Percentiles rank a stretch among this genome's conserved stretches.
Conservation (phyloP, 2,329 filamentous ascomycete genomes). For the Colletotrichum gloeosporioides region DNA sequence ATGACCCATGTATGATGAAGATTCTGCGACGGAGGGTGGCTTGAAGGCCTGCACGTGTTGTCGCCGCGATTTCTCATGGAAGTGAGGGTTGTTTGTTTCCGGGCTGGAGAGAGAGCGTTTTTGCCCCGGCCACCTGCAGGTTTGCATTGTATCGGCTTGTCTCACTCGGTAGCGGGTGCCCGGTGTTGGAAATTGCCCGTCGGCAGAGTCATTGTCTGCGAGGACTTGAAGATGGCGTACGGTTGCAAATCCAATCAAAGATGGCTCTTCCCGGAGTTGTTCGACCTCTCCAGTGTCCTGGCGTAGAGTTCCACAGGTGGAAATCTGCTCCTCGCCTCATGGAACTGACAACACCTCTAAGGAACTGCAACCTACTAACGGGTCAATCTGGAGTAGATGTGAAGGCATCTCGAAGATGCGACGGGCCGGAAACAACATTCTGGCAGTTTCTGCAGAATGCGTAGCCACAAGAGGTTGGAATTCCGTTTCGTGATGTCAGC, state of each 20-base stretch:
- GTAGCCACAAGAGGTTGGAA: not conserved
- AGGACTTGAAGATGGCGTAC: not conserved
- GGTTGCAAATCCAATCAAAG: not conserved
- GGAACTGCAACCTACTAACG: not conserved
- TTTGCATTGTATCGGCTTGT: not conserved
- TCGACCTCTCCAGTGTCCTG: not conserved
- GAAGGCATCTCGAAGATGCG: not conserved
- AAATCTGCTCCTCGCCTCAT: not conserved
- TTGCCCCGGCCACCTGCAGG: not conserved
- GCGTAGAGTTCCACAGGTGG: not conserved
- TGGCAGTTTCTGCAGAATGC: not conserved
- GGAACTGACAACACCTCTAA: not conserved
- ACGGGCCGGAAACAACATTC: not conserved
- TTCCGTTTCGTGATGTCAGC: slow-evolving; percentile 5
- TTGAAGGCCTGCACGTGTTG: not conserved
- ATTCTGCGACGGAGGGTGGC: not conserved
- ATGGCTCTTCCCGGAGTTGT: not conserved
- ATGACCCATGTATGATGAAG: not conserved
- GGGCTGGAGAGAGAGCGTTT: not conserved
- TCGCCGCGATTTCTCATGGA: not conserved
- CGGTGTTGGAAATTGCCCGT: not conserved
- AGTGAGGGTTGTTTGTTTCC: not conserved
- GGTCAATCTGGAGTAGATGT: not conserved
- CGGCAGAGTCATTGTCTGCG: not conserved
- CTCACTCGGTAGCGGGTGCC: not conserved